These are phyloP conservation scores for Phaeodactylum tricornutum DNA, from an alignment of 108 stramenopile species.

Conservation along the genomic window DNA sequence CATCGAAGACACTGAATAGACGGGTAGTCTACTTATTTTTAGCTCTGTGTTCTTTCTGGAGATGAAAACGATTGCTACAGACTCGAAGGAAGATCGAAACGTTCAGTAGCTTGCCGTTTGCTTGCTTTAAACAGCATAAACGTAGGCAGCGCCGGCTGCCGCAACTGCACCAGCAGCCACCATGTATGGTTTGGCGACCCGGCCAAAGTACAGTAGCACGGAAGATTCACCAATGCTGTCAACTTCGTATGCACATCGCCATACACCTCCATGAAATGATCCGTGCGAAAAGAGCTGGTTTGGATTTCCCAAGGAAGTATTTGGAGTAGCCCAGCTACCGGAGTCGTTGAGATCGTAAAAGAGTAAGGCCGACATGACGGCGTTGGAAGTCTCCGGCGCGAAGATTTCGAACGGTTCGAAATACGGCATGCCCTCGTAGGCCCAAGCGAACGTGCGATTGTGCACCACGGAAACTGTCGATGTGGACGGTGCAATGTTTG, in stretches of 20 bases:
- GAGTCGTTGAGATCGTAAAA: slow-evolving; percentile 83
- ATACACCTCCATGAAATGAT: slow-evolving; percentile 91
- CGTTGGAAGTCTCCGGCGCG: slow-evolving; percentile 93
- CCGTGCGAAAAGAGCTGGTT: slow-evolving; percentile 93
- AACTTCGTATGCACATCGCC: slow-evolving; percentile 92
- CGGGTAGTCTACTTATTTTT: too few species aligned
- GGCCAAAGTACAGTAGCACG: slow-evolving; percentile 86
- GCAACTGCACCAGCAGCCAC: slow-evolving; percentile 44
- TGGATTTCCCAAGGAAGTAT: slow-evolving; percentile 70
- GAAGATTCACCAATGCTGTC: slow-evolving; percentile 92
- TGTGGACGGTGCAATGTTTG: slow-evolving; percentile 95
- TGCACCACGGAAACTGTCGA: slow-evolving; percentile 88
- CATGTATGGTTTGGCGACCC: slow-evolving; percentile 57
- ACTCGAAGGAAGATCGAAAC: too few species aligned
- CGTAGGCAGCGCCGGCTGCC: too few species aligned
- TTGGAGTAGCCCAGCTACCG: slow-evolving; percentile 61
- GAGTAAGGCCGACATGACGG: slow-evolving; percentile 94
- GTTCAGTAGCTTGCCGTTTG: too few species aligned
- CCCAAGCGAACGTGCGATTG: slow-evolving; percentile 95
- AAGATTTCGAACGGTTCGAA: slow-evolving; percentile 95
- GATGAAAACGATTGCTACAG: too few species aligned
- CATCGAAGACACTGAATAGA: slow-evolving; percentile 44
- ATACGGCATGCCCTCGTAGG: slow-evolving; percentile 97
- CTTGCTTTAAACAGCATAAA: too few species aligned
- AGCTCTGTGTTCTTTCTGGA: too few species aligned